Conservation (phyloP, 2,329 filamentous ascomycete species). For the Neofusicoccum parvum region DNA sequence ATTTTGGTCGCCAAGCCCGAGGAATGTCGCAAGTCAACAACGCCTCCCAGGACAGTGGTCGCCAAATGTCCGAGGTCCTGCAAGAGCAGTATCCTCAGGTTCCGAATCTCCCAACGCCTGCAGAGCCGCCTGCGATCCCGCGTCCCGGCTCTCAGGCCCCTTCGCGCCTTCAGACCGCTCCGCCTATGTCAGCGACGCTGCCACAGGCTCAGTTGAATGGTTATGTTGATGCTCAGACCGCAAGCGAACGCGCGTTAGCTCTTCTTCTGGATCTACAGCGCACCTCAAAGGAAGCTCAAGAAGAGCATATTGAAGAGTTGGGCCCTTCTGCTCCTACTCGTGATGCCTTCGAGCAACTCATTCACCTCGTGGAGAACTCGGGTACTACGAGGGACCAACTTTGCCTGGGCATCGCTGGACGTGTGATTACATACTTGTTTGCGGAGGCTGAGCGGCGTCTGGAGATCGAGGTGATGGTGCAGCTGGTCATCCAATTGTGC, state of each 20-base stretch:
- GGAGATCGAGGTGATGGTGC: slow-evolving; percentile 65
- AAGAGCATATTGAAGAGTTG: slow-evolving; percentile 61
- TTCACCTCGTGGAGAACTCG: slow-evolving; percentile 56
- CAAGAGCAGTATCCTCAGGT: slow-evolving; percentile 63
- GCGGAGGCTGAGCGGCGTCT: slow-evolving; percentile 56
- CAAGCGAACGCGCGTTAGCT: slow-evolving; percentile 56
- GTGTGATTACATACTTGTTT: slow-evolving; percentile 60
- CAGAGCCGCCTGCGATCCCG: slow-evolving; percentile 63
- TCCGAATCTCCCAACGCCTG: slow-evolving; percentile 64
- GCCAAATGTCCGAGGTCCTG: slow-evolving; percentile 64
- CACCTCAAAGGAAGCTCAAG: slow-evolving; percentile 57
- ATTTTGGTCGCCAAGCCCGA: slow-evolving; percentile 86
- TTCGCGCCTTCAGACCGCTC: slow-evolving; percentile 44
- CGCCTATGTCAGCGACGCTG: slow-evolving; percentile 32
- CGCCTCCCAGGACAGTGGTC: slow-evolving; percentile 61
- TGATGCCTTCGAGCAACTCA: slow-evolving; percentile 59
- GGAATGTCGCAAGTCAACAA: slow-evolving; percentile 58
- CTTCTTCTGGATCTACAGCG: slow-evolving; percentile 61
- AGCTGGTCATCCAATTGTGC: slow-evolving; percentile 64
- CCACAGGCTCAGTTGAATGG: slow-evolving; percentile 60
- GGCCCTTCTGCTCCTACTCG: slow-evolving; percentile 57
- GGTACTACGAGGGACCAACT: slow-evolving; percentile 58
- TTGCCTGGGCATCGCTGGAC: slow-evolving; percentile 57
- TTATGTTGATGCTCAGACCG: slow-evolving; percentile 58
- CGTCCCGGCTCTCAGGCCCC: slow-evolving; percentile 58